Evolutionary conservation across 1,139 yeast genomes (phyloP).

Genomic region (Kurtzmaniella natalensis): DNA sequence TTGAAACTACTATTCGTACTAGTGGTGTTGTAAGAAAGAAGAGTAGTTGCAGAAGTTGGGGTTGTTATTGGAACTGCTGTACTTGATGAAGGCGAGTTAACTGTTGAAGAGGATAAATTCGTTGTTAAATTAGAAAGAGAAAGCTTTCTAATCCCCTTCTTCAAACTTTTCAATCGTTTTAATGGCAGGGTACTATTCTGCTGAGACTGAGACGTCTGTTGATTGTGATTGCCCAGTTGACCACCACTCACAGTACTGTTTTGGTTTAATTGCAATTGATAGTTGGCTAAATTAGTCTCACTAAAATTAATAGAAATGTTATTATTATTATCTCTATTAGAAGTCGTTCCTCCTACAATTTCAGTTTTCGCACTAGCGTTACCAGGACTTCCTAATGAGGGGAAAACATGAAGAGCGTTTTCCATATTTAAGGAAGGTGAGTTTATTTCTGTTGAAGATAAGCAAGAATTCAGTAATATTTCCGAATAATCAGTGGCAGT

Average conservation of each 20-base stretch:
- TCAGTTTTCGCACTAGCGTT: slow-evolving; percentile 2
- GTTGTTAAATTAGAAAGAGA: slow-evolving; percentile 17
- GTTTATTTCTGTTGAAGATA: slow-evolving; percentile 22
- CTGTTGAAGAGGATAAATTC: slow-evolving; percentile 6
- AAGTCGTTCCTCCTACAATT: too few species aligned
- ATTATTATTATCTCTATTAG: background rate
- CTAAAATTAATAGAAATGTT: slow-evolving; percentile 4
- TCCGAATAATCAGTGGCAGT: slow-evolving; percentile 8
- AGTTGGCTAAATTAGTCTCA: background rate
- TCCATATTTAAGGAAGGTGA: slow-evolving; percentile 23
- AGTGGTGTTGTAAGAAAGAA: slow-evolving; percentile 4
- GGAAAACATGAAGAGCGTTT: slow-evolving; percentile 8
- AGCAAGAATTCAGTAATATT: slow-evolving; percentile 7
- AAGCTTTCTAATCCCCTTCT: slow-evolving; percentile 33
- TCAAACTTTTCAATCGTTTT: slow-evolving; percentile 32
- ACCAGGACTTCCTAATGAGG: slow-evolving; percentile 7
- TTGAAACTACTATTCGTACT: slow-evolving; percentile 11
- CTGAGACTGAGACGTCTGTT: slow-evolving; percentile 5
- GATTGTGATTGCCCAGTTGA: slow-evolving; percentile 8
- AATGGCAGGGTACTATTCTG: slow-evolving; percentile 23
- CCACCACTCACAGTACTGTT: too few species aligned
- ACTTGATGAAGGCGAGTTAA: slow-evolving; percentile 3
- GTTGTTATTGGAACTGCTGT: slow-evolving; percentile 8
- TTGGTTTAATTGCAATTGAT: too few species aligned
- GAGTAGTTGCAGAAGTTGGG: background rate